A percentile compares a stretch with the other conserved stretches of the same genome.
Evolutionary conservation across 164 flowering plant species (phyloP).

Genomic region (Amborella trichopoda): DNA sequence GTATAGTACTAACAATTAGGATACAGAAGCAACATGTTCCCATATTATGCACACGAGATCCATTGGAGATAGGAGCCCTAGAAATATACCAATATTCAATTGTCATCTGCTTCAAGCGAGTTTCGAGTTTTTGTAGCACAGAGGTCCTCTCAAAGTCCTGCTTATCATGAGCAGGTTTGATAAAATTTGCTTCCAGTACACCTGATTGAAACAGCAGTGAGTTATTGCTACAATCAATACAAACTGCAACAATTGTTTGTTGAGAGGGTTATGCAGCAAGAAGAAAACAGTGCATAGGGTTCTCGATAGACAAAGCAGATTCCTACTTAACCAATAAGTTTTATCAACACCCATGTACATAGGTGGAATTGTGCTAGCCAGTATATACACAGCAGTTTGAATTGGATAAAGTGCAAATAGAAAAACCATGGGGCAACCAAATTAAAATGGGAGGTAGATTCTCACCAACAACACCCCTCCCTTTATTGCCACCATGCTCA

Average conservation of each 20-base stretch:
- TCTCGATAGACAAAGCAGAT: no score
- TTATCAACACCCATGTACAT: no score
- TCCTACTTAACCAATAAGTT: no score
- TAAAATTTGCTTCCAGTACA: conserved; percentile 80
- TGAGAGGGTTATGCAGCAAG: neutral
- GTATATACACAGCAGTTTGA: neutral
- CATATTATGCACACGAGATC: no score
- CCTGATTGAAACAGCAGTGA: conserved; percentile 43
- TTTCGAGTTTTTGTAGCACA: conserved; percentile 77
- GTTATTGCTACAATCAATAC: no score
- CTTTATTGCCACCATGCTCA: conserved; percentile 35
- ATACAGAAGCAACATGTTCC: no score
- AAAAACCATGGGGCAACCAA: neutral
- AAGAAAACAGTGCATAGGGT: neutral
- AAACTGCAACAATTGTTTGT: neutral
- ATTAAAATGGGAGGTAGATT: no score
- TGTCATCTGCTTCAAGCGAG: conserved; percentile 83
- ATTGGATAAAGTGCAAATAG: neutral
- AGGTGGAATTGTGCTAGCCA: no score
- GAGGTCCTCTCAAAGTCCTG: conserved; percentile 94
- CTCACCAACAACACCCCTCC: conserved; percentile 93
- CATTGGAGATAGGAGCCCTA: no score
- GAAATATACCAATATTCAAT: conserved; percentile 94
- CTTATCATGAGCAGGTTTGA: conserved; percentile 88
- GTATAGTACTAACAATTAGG: no score